These are phyloP conservation scores for Boletus huronensis DNA, from an alignment of 768 basidiomycete genomes.

Conservation along the genomic window DNA sequence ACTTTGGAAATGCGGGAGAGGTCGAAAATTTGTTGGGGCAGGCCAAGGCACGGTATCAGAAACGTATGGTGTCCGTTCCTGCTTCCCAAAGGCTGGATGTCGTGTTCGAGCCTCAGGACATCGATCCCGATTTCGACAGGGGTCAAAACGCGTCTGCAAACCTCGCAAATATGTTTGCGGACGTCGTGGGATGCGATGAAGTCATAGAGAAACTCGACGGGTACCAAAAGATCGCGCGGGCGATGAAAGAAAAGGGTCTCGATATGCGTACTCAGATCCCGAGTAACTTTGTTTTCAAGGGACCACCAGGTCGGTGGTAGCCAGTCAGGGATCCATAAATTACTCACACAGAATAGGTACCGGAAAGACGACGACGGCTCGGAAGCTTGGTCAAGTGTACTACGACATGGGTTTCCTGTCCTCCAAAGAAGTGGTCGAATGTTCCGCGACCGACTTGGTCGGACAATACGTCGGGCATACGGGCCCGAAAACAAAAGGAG, in stretches of 20 bases:
- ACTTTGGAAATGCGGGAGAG: slow-evolving; percentile 66
- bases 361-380: slow-evolving; percentile 60
- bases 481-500: slow-evolving; percentile 59
- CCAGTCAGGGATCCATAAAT: not conserved
- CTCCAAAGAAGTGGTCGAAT: slow-evolving; percentile 54
- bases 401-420: slow-evolving; percentile 62
- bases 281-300: slow-evolving; percentile 67
- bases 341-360: slow-evolving; percentile 43
- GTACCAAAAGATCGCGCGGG: slow-evolving; percentile 51
- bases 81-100: slow-evolving; percentile 24
- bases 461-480: slow-evolving; percentile 72
- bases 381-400: slow-evolving; percentile 62
- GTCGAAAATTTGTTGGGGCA: slow-evolving; percentile 59
- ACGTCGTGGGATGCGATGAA: slow-evolving; percentile 59
- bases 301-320: slow-evolving; percentile 54
- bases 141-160: slow-evolving; percentile 45
- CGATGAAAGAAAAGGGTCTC: slow-evolving; percentile 39
- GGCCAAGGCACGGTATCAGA: slow-evolving; percentile 49
- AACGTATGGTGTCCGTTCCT: slow-evolving; percentile 34
- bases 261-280: slow-evolving; percentile 53
- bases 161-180: slow-evolving; percentile 56
- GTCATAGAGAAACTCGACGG: slow-evolving; percentile 45
- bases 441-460: slow-evolving; percentile 68
- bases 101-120: slow-evolving; percentile 47
- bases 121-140: slow-evolving; percentile 63